Evolutionary conservation across 176 grass and related monocot species (phyloP), one percentile per base, ranked within the genome.

Genomic region (Musa itinerans): DNA sequence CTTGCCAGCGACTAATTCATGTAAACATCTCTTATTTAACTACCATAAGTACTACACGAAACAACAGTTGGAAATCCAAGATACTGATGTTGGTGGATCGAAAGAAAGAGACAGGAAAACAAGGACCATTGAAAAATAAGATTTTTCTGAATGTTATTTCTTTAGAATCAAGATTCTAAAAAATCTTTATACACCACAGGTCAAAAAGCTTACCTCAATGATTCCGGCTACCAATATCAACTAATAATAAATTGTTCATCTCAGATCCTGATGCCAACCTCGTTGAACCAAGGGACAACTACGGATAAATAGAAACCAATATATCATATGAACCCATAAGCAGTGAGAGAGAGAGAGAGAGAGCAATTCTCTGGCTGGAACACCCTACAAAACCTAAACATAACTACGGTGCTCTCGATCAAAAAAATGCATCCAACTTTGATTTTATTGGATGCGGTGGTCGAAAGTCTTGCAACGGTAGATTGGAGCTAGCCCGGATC

Each of bases 391-490:
- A 71, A 52, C 48, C 69, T 71, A 71, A 71, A 71, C 24, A 71
- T 52, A 62, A 81, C 62, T 53, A 80, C 72, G 55, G 24, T 19
- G 15, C 1, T 63, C 76, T 55, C 50, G 75, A 53, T 83, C 84
- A 84, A 25, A 93, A 86, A 73, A 98, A 98, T 27, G 90, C 82
- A 49, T 98, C 88, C 77, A 93, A 84, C 8, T 51, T 82, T 26
- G 88, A 82, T 78, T 73, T 84, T 43, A 82, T 81, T 15, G 82
- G 80, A 79, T 82, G 72, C 10, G 76, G 68, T 67, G 95, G 90
- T 83, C 81, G 87, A 78, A 93, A 98, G 81, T 98, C 84, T 61
- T 91, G 88, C 72, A 93, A 86, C 65, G 68, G 70, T 53, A 94
- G 78, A 81, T 78, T 87, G 69, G 88, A 93, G 75, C 80, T 83